Conservation (phyloP, 169 alveolate genomes). For the Plasmodium ovale region DNA sequence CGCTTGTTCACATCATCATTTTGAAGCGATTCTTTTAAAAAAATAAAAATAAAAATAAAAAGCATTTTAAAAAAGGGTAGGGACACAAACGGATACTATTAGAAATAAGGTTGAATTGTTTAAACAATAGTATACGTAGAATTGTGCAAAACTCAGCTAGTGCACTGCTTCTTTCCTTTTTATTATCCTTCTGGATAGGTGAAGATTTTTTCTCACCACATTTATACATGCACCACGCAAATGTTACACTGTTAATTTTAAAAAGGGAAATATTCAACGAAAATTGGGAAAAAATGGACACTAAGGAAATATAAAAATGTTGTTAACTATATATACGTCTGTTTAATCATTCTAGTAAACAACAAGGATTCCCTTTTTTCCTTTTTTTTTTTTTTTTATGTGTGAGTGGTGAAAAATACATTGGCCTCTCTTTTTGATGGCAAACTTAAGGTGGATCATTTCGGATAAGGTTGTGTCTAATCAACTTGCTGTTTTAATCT, state of each 20-base stretch:
- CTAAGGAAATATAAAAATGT: not conserved
- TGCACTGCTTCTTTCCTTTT: not conserved
- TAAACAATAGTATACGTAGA: not conserved
- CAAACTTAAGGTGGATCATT: too few relatives aligned
- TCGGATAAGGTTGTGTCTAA: not conserved
- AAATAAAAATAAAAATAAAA: not conserved
- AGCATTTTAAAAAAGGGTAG: too few relatives aligned
- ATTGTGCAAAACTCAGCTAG: not conserved
- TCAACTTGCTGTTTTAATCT: too few relatives aligned
- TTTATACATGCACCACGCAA: too few relatives aligned
- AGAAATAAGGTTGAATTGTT: not conserved
- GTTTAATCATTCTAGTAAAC: not conserved
- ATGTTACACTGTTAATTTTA: too few relatives aligned
- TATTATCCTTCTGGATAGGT: too few relatives aligned
- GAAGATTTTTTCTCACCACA: too few relatives aligned
- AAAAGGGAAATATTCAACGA: not conserved
- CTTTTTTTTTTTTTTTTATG: not conserved
- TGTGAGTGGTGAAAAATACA: not conserved
- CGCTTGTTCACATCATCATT: not conserved
- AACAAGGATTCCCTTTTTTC: not conserved
- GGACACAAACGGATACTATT: too few relatives aligned
- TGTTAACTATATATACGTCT: not conserved
- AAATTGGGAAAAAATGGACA: not conserved
- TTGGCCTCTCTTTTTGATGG: not conserved
- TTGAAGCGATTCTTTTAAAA: not conserved